phyloP scores from a whole-genome alignment of 768 basidiomycete species.

The Jaapia argillacea region DNA sequence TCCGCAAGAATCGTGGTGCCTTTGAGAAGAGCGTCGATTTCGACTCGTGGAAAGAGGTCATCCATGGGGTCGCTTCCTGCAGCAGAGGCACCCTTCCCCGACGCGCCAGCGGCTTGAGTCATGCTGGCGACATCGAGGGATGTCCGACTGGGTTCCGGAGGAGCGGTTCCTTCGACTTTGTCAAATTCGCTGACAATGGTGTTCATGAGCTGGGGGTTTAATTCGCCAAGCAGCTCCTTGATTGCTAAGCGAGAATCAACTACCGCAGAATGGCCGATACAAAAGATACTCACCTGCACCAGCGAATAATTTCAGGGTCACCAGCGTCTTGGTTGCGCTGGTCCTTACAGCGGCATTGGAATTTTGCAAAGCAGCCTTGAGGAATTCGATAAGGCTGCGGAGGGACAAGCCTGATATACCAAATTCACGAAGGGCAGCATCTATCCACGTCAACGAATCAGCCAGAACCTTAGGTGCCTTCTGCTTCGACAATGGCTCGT shows the following conservation, averaged over 20 bases:
- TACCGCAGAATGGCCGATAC: conserved; percentile 1
- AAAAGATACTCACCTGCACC: conserved; percentile 56
- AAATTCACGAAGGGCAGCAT: conserved; percentile 79
- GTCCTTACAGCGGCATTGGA: conserved; percentile 92
- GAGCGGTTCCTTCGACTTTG: conserved; percentile 68
- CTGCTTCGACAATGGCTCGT: conserved; percentile 88
- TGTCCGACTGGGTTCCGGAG: conserved; percentile 70
- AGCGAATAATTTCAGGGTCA: conserved; percentile 86
- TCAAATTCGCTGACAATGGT: conserved; percentile 92
- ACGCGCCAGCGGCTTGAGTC: conserved; percentile 29
- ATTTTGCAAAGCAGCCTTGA: conserved; percentile 80
- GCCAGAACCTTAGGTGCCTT: conserved; percentile 97
- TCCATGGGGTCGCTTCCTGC: conserved; percentile 64
- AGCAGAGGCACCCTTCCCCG: conserved; percentile 29
- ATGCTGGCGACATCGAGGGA: conserved; percentile 65
- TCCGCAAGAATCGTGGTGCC: conserved; percentile 77
- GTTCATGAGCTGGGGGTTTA: conserved; percentile 85
- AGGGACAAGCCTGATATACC: conserved; percentile 83
- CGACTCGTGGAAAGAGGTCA: conserved; percentile 91
- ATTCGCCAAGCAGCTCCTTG: conserved; percentile 85
- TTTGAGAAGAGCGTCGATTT: conserved; percentile 78
- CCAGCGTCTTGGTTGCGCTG: conserved; percentile 86
- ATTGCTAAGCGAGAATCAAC: conserved; percentile 44
- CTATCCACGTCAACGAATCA: conserved; percentile 85
- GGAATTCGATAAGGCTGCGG: conserved; percentile 79